Conservation (phyloP, 2,329 filamentous ascomycete species). For the Neopestalotiopsis sp. region DNA sequence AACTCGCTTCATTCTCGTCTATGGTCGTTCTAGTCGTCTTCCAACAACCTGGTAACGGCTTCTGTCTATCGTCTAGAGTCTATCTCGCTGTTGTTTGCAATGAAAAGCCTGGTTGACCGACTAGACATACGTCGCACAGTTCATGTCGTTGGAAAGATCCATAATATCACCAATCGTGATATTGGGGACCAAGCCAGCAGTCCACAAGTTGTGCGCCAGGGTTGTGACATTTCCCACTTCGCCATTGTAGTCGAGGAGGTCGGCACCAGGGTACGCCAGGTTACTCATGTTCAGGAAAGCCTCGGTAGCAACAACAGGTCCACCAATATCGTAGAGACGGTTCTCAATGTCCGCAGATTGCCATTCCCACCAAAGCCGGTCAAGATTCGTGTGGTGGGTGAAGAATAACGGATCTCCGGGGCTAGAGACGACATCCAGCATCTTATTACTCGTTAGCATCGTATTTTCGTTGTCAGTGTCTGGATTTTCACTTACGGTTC, state of each 20-base stretch:
- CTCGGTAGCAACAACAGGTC: constrained; percentile 21
- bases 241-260: constrained; percentile 20
- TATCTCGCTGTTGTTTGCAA: too few relatives aligned
- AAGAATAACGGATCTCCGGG: constrained; percentile 45
- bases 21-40: too few relatives aligned
- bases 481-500: background rate
- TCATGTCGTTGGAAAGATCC: constrained; percentile 21
- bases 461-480: background rate
- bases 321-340: constrained; percentile 28
- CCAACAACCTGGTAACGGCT: too few relatives aligned
- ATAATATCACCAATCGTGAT: constrained; percentile 32
- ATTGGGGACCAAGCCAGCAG: constrained; percentile 33
- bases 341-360: constrained; percentile 27
- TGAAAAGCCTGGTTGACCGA: too few relatives aligned
- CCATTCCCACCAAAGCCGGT: too few relatives aligned
- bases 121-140: constrained; percentile 24
- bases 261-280: constrained; percentile 2
- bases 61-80: too few relatives aligned
- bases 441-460: background rate
- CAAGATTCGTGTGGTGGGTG: too few relatives aligned
- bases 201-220: background rate
- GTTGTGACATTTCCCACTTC: constrained; percentile 12
- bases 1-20: too few relatives aligned
- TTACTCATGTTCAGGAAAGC: background rate
- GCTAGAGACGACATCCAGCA: constrained; percentile 20